Conservation (phyloP, 2,329 filamentous ascomycete genomes). For the Diaporthe citri region DNA sequence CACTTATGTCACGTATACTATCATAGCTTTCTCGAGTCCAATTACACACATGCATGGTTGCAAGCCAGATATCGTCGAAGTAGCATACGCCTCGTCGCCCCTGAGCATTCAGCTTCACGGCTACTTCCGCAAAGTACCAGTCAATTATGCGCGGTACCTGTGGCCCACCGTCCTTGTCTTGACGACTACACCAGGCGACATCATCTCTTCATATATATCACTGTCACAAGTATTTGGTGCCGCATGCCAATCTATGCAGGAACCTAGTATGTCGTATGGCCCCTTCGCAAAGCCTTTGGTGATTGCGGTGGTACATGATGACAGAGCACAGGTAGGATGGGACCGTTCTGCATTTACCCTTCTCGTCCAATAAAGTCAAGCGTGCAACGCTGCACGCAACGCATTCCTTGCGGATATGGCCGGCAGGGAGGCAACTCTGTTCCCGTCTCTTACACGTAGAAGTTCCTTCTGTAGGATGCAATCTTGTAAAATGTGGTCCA, state of each 20-base stretch:
- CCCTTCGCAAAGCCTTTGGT: not conserved
- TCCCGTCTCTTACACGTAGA: too few relatives aligned
- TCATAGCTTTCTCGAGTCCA: not conserved
- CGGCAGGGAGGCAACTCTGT: not conserved
- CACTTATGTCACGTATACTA: not conserved
- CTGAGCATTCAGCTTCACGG: not conserved
- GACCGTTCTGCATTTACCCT: not conserved
- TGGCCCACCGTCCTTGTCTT: not conserved
- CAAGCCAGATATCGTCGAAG: not conserved
- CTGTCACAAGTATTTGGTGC: not conserved
- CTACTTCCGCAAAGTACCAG: not conserved
- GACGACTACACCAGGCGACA: not conserved
- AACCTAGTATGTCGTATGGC: not conserved
- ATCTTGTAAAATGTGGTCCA: not conserved
- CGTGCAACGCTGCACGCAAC: not conserved
- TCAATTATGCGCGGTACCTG: not conserved
- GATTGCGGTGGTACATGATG: not conserved
- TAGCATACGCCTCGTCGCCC: not conserved
- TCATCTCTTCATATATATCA: not conserved
- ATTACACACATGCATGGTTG: not conserved
- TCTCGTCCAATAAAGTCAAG: not conserved
- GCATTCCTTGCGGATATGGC: not conserved
- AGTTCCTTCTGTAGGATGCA: not conserved
- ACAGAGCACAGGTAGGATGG: not conserved
- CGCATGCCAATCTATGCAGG: not conserved